phyloP scores from a whole-genome alignment of 495 filamentous ascomycete species.

The Pyrenula aspistea region DNA sequence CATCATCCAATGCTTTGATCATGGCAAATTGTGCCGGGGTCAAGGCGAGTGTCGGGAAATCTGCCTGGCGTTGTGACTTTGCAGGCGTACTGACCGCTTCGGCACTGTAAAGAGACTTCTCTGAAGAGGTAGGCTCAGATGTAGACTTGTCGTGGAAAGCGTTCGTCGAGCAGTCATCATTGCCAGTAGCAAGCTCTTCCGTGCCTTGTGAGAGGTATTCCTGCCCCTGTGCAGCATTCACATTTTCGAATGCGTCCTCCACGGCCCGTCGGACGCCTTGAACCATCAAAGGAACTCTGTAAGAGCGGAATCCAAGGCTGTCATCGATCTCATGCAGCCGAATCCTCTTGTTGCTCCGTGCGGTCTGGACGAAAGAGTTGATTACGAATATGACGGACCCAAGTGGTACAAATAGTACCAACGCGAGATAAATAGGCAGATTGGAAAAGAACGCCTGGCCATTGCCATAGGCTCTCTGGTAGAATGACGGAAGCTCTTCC shows the following conservation, averaged over 20 bases:
- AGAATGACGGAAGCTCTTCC: slow-evolving; percentile 20
- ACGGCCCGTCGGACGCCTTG: slow-evolving; percentile 58
- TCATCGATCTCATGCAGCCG: slow-evolving; percentile 61
- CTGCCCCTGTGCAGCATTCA: slow-evolving; percentile 48
- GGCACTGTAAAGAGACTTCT: background rate
- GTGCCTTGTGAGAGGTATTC: slow-evolving; percentile 45
- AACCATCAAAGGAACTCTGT: slow-evolving; percentile 65
- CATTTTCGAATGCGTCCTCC: slow-evolving; percentile 60
- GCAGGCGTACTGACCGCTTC: background rate
- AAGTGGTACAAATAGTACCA: slow-evolving; percentile 56
- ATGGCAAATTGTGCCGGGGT: slow-evolving; percentile 72
- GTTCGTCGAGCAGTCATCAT: background rate
- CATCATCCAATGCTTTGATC: slow-evolving; percentile 59
- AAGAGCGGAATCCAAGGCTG: slow-evolving; percentile 49
- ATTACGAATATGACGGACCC: slow-evolving; percentile 56
- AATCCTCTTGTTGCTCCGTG: slow-evolving; percentile 60
- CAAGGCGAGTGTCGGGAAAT: slow-evolving; percentile 62
- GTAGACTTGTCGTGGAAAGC: slow-evolving; percentile 22
- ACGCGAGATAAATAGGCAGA: slow-evolving; percentile 46
- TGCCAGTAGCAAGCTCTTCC: slow-evolving; percentile 9
- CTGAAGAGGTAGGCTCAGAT: slow-evolving; percentile 11
- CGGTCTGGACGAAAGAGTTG: slow-evolving; percentile 63
- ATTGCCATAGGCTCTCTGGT: slow-evolving; percentile 14
- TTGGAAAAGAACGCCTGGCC: slow-evolving; percentile 19
- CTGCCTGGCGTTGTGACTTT: slow-evolving; percentile 5